Evolutionary conservation across 495 filamentous ascomycete genomes (phyloP).

Genomic region (Aspergillus carlsbadensis): DNA sequence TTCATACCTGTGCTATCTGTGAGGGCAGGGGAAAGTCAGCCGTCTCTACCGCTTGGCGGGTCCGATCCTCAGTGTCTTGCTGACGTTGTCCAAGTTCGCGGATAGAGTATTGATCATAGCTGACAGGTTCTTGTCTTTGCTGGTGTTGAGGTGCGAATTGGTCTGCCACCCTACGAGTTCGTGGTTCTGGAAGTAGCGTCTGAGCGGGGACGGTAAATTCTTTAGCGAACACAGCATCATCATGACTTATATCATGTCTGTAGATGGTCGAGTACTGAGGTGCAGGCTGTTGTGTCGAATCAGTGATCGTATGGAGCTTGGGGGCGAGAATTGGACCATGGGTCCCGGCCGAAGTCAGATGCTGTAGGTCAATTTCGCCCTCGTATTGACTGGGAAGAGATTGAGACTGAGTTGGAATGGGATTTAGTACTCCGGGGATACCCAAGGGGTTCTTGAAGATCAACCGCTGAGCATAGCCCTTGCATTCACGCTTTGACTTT

Average conservation of each 20-base stretch:
- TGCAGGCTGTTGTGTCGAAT: slow-evolving; percentile 14
- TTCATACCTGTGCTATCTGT: not conserved
- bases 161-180: not conserved
- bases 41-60: not conserved
- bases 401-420: slow-evolving; percentile 18
- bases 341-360: slow-evolving; percentile 28
- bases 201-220: not conserved
- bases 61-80: not conserved
- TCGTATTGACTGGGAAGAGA: slow-evolving; percentile 25
- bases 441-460: slow-evolving; percentile 88
- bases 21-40: not conserved
- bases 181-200: not conserved
- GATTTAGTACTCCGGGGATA: slow-evolving; percentile 38
- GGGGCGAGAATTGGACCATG: slow-evolving; percentile 39
- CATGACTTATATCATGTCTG: not conserved
- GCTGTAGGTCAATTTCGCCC: slow-evolving; percentile 24
- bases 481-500: slow-evolving; percentile 90
- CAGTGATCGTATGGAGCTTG: slow-evolving; percentile 19
- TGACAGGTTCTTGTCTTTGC: slow-evolving; percentile 8
- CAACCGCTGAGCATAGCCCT: slow-evolving; percentile 91
- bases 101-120: not conserved
- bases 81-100: not conserved
- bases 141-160: slow-evolving; percentile 5
- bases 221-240: not conserved
- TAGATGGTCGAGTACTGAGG: not conserved